A percentile compares a stretch with the other conserved stretches of the same genome.
Conservation (phyloP, 495 filamentous ascomycete genomes). For the Penicillium coffeae region DNA sequence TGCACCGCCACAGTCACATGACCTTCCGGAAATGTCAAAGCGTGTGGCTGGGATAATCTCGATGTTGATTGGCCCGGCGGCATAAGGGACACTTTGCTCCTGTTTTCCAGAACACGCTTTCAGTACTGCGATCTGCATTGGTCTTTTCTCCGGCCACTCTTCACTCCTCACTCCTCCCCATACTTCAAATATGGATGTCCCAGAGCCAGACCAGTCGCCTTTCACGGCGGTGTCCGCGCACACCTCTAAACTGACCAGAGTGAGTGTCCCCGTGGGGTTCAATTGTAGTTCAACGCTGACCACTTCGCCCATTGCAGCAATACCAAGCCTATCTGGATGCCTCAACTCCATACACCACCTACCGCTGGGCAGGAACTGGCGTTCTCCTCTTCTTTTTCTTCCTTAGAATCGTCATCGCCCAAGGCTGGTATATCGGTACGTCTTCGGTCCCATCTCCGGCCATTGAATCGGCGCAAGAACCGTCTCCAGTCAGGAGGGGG, state of each 20-base stretch:
- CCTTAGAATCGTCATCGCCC: conserved; percentile 79
- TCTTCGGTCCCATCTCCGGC: not conserved
- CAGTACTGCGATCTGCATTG: conserved; percentile 20
- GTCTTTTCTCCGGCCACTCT: conserved; percentile 4
- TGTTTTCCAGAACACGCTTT: conserved; percentile 28
- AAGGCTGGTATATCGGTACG: conserved; percentile 98
- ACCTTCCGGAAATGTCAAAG: not conserved
- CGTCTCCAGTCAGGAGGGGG: not conserved
- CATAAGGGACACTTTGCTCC: conserved; percentile 42
- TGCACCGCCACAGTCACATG: conserved; percentile 18
- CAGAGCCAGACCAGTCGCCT: conserved; percentile 76
- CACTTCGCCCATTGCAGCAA: conserved; percentile 58
- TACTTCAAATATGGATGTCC: conserved; percentile 60
- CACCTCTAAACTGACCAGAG: conserved; percentile 66
- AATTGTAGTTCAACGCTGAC: not conserved
- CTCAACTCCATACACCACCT: conserved; percentile 78
- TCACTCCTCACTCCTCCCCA: conserved; percentile 9
- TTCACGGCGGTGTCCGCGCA: conserved; percentile 82
- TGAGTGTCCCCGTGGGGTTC: conserved; percentile 40
- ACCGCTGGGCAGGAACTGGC: conserved; percentile 83
- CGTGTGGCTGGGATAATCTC: conserved; percentile 13
- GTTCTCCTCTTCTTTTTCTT: conserved; percentile 76
- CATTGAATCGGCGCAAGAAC: not conserved
- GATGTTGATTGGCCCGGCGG: conserved; percentile 19
- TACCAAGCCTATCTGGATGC: conserved; percentile 95